phyloP scores from a whole-genome alignment of 495 filamentous ascomycete genomes.

The Pseudoneurospora amorphoporcata region DNA sequence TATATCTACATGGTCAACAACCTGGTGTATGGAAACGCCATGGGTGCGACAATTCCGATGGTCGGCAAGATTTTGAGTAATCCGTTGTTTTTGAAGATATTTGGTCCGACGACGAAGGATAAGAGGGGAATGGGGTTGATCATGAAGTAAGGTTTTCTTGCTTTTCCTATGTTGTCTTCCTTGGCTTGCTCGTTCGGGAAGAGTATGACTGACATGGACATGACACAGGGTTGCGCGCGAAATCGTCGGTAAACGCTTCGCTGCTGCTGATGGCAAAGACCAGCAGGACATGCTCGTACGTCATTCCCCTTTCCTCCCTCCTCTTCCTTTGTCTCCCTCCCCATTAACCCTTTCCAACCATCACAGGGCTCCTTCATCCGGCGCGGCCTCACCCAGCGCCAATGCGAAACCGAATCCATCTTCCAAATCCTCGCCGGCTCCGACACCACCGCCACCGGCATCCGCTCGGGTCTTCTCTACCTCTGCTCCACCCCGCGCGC shows the following conservation, averaged over 20 bases:
- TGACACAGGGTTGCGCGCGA: slow-evolving; percentile 18
- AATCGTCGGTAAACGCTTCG: slow-evolving; percentile 25
- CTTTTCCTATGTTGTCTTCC: too few species aligned
- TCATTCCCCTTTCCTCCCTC: slow-evolving; percentile 15
- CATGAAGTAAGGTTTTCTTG: slow-evolving; percentile 20
- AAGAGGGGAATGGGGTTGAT: slow-evolving; percentile 32
- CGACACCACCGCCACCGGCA: slow-evolving; percentile 54
- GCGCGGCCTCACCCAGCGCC: slow-evolving; percentile 17
- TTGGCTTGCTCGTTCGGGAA: background rate
- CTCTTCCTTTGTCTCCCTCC: background rate
- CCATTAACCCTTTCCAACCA: slow-evolving; percentile 9
- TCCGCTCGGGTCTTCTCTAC: slow-evolving; percentile 44
- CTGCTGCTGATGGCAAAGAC: slow-evolving; percentile 10
- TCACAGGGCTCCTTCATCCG: slow-evolving; percentile 22
- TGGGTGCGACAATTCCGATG: slow-evolving; percentile 20
- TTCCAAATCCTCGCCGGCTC: slow-evolving; percentile 49
- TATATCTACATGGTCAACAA: slow-evolving; percentile 34
- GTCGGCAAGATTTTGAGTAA: slow-evolving; percentile 19
- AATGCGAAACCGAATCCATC: slow-evolving; percentile 27
- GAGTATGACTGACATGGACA: background rate
- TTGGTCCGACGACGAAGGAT: slow-evolving; percentile 46
- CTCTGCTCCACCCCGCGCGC: slow-evolving; percentile 33
- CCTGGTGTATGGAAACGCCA: slow-evolving; percentile 15
- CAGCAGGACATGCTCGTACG: slow-evolving; percentile 31
- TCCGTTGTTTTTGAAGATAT: slow-evolving; percentile 39